Conservation (phyloP, 2,329 filamentous ascomycete genomes). For the Coniella lustricola region DNA sequence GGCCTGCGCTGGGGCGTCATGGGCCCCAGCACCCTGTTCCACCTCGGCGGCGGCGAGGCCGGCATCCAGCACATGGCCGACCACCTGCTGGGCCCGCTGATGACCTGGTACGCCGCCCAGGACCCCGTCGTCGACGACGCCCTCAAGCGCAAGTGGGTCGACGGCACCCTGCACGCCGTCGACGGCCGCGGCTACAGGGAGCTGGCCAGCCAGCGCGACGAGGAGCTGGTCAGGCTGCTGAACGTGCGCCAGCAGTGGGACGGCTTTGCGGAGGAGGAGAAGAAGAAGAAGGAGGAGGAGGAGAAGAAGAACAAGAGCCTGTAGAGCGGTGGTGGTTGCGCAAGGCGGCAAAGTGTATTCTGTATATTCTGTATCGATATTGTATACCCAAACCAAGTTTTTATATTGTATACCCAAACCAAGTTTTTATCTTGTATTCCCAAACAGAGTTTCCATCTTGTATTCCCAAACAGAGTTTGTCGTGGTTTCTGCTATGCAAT, state of each 20-base stretch:
- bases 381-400: too few species aligned
- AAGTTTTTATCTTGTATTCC: too few species aligned
- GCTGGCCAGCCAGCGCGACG: conserved; percentile 17
- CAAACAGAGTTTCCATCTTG: too few species aligned
- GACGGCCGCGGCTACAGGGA: conserved; percentile 14
- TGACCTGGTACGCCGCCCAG: conserved; percentile 18
- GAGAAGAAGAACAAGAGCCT: too few species aligned
- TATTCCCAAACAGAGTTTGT: too few species aligned
- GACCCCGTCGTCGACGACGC: conserved; percentile 19
- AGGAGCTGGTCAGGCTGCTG: conserved; percentile 17
- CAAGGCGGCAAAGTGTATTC: too few species aligned
- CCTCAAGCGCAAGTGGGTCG: conserved; percentile 18
- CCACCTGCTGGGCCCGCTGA: conserved; percentile 18
- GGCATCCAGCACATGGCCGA: conserved; percentile 18
- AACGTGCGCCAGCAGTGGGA: conserved; percentile 18
- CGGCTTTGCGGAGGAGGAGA: conserved; percentile 9
- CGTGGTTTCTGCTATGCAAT: too few species aligned
- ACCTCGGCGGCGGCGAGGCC: conserved; percentile 18
- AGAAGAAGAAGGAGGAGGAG: neutral
- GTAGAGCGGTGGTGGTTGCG: too few species aligned
- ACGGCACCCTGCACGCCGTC: conserved; percentile 14
- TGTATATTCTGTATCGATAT: too few species aligned
- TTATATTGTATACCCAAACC: too few species aligned
- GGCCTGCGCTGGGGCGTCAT: conserved; percentile 19
- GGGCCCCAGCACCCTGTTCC: conserved; percentile 18